Evolutionary conservation across 179 eudicot genomes (phyloP).

Genomic region (Sideroxylon spinosum): DNA sequence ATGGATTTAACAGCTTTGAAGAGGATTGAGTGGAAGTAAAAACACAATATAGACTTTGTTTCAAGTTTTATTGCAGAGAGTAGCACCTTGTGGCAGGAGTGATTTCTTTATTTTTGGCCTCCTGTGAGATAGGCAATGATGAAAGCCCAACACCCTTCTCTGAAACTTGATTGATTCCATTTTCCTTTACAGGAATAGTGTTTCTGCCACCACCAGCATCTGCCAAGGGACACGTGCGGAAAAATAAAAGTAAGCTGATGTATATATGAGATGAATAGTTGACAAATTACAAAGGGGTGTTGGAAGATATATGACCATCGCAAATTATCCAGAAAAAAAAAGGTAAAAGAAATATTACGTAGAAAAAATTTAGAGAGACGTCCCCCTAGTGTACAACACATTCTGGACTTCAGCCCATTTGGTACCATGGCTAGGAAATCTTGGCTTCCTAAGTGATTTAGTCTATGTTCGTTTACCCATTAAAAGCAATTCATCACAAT

Average conservation of each 20-base stretch:
- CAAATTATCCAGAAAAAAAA: slow-evolving; percentile 1
- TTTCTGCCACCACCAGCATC: slow-evolving; percentile 54
- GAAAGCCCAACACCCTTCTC: slow-evolving; percentile 27
- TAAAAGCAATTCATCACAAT: neutral
- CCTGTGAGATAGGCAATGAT: slow-evolving; percentile 32
- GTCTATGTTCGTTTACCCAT: neutral
- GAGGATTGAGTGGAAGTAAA: neutral
- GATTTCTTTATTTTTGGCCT: slow-evolving; percentile 34
- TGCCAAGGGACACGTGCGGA: slow-evolving; percentile 11
- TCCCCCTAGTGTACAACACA: neutral
- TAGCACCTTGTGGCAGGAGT: slow-evolving; percentile 42
- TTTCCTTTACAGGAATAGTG: slow-evolving; percentile 42
- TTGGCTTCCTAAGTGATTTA: neutral
- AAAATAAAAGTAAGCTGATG: neutral
- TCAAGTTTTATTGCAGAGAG: neutral
- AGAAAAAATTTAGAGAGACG: neutral
- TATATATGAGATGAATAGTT: neutral
- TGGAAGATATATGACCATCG: neutral
- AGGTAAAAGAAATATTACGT: neutral
- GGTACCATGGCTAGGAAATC: neutral
- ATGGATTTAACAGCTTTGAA: neutral
- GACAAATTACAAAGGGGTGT: neutral
- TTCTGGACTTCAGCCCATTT: neutral
- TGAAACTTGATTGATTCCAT: slow-evolving; percentile 39
- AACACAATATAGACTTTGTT: neutral